phyloP scores from a whole-genome alignment of 345 rosid species.

The Viola odorata region DNA sequence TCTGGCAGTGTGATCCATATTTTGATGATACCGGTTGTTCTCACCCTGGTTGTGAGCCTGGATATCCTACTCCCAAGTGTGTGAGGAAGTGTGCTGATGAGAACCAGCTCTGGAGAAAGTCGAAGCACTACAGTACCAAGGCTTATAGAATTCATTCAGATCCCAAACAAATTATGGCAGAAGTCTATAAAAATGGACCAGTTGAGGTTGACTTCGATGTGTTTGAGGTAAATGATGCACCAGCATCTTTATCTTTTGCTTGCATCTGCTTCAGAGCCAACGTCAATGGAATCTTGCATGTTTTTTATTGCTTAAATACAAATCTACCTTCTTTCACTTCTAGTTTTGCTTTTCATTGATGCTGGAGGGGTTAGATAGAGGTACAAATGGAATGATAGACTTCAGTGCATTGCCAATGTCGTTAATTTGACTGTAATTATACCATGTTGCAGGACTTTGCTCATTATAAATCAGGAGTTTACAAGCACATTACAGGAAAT shows the following conservation, averaged over 20 bases:
- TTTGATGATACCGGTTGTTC: conserved; percentile 82
- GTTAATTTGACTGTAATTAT: background rate
- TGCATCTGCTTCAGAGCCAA: background rate
- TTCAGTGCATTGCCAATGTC: too few species aligned
- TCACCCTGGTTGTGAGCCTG: conserved; percentile 98
- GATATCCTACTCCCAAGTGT: conserved; percentile 77
- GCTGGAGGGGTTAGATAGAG: too few species aligned
- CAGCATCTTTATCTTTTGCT: background rate
- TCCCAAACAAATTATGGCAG: conserved; percentile 75
- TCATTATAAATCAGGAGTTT: conserved; percentile 90
- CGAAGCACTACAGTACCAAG: conserved; percentile 71
- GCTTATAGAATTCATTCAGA: conserved; percentile 67
- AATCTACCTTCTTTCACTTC: background rate
- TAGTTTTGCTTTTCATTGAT: too few species aligned
- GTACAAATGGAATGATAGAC: too few species aligned
- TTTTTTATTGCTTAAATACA: background rate
- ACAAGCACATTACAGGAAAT: conserved; percentile 71
- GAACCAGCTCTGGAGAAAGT: conserved; percentile 65
- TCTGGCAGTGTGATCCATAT: conserved; percentile 82
- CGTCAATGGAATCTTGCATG: too few species aligned
- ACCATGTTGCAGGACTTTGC: conserved; percentile 67
- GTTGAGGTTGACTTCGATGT: conserved; percentile 89
- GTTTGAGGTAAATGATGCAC: conserved; percentile 57
- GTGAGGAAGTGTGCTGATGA: conserved; percentile 56
- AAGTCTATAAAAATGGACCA: conserved; percentile 82